Conservation (phyloP, 2,329 filamentous ascomycete species). For the Ilyonectria robusta region DNA sequence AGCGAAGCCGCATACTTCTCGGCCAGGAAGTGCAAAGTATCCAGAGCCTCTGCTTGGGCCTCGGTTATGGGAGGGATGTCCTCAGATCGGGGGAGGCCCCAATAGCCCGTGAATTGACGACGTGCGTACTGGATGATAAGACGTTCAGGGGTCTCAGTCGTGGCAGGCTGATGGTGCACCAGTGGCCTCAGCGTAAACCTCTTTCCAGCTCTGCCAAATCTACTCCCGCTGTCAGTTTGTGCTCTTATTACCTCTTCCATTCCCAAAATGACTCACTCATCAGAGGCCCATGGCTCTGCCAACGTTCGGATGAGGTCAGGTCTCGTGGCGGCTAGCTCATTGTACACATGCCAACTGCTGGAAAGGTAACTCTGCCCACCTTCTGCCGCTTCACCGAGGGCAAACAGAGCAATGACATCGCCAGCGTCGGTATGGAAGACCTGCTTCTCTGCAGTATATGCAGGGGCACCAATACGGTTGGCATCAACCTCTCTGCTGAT, state of each 20-base stretch:
- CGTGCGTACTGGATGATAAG: slow-evolving; percentile 73
- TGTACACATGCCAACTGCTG: slow-evolving; percentile 73
- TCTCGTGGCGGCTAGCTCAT: slow-evolving; percentile 70
- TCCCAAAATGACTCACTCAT: slow-evolving; percentile 53
- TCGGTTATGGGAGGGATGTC: slow-evolving; percentile 70
- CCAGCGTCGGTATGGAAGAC: slow-evolving; percentile 61
- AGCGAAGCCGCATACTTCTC: slow-evolving; percentile 61
- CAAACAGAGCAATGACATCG: slow-evolving; percentile 72
- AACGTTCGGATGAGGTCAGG: slow-evolving; percentile 73
- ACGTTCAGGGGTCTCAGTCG: slow-evolving; percentile 61
- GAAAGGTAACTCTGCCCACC: slow-evolving; percentile 73
- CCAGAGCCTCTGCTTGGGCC: slow-evolving; percentile 67
- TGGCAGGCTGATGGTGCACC: slow-evolving; percentile 68
- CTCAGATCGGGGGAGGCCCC: slow-evolving; percentile 65
- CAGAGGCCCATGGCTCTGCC: slow-evolving; percentile 62
- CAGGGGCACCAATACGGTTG: slow-evolving; percentile 67
- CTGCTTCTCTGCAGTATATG: slow-evolving; percentile 73
- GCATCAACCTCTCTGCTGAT: slow-evolving; percentile 38
- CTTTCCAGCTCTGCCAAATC: slow-evolving; percentile 64
- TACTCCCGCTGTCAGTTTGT: slow-evolving; percentile 41
- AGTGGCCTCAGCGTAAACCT: slow-evolving; percentile 65
- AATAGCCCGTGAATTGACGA: slow-evolving; percentile 71
- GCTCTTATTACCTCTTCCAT: too few relatives aligned
- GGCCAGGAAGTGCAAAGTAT: slow-evolving; percentile 65
- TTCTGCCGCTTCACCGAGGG: slow-evolving; percentile 63